A percentile compares a stretch with the other conserved stretches of the same genome.
Conservation (phyloP, 192 early-diverging fungal genomes). For the Rhizoclosmatium sp. region DNA sequence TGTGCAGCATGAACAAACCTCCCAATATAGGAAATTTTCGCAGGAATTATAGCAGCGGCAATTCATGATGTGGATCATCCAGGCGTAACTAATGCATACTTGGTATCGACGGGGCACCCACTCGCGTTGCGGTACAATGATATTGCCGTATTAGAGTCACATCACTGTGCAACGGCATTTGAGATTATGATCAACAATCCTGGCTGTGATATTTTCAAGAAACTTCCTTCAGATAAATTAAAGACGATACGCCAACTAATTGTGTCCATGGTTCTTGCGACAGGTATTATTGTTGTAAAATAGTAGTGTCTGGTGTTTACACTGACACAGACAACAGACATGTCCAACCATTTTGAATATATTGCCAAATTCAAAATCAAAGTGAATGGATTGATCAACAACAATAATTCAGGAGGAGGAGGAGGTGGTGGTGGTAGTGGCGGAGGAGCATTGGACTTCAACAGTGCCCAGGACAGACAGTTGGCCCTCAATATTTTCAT, state of each 20-base stretch:
- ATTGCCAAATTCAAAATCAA: constrained; percentile 69
- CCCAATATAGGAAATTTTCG: constrained; percentile 38
- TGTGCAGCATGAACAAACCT: neutral
- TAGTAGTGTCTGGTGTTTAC: constrained; percentile 41
- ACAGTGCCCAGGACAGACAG: constrained; percentile 55
- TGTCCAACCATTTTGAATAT: constrained; percentile 67
- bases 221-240: constrained; percentile 52
- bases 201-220: constrained; percentile 56
- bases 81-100: constrained; percentile 58
- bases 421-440: neutral
- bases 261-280: constrained; percentile 57
- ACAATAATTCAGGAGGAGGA: neutral
- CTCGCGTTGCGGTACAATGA: constrained; percentile 60
- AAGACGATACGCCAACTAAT: constrained; percentile 53
- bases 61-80: constrained; percentile 62
- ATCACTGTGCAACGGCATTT: constrained; percentile 63
- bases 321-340: constrained; percentile 48
- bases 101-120: constrained; percentile 42
- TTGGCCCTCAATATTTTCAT: constrained; percentile 62
- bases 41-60: constrained; percentile 46
- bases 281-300: constrained; percentile 8
- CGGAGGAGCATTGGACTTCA: constrained; percentile 41
- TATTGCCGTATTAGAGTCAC: constrained; percentile 57
- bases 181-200: constrained; percentile 51
- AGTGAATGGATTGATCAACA: constrained; percentile 29